phyloP scores from a whole-genome alignment of 2,329 filamentous ascomycete genomes.

The Diplocarpon rosae region DNA sequence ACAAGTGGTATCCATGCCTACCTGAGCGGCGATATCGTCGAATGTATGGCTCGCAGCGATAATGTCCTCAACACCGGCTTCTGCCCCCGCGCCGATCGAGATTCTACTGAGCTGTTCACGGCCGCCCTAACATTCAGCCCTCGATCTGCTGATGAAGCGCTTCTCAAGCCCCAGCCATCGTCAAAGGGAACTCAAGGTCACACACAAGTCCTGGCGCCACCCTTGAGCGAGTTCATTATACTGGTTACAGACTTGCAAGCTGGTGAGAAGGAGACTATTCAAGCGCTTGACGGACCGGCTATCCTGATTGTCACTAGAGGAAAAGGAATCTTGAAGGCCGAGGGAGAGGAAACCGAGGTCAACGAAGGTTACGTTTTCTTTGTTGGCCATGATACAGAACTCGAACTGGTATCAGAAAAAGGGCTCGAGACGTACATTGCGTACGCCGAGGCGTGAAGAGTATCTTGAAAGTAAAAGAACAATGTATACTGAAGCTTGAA shows the following conservation, averaged over 20 bases:
- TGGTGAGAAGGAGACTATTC: slow-evolving; percentile 48
- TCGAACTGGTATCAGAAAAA: slow-evolving; percentile 13
- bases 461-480: not conserved
- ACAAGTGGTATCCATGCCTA: slow-evolving; percentile 79
- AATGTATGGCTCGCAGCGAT: slow-evolving; percentile 98
- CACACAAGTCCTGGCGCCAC: slow-evolving; percentile 53
- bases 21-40: slow-evolving; percentile 82
- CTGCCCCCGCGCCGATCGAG: slow-evolving; percentile 54
- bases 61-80: slow-evolving; percentile 73
- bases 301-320: slow-evolving; percentile 53
- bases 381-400: slow-evolving; percentile 32
- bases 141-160: slow-evolving; percentile 44
- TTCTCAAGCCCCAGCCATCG: slow-evolving; percentile 39
- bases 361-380: slow-evolving; percentile 56
- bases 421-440: slow-evolving; percentile 19
- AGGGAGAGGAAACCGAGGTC: slow-evolving; percentile 41
- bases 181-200: slow-evolving; percentile 44
- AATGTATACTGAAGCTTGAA: not conserved
- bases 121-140: slow-evolving; percentile 52
- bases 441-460: slow-evolving; percentile 9
- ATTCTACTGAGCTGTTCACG: slow-evolving; percentile 53
- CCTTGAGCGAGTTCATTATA: slow-evolving; percentile 63
- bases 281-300: slow-evolving; percentile 46
- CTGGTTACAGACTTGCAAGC: slow-evolving; percentile 44
- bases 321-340: slow-evolving; percentile 42